Evolutionary conservation across 2,329 filamentous ascomycete species (phyloP).

Genomic region (Cryphonectria naterciae): DNA sequence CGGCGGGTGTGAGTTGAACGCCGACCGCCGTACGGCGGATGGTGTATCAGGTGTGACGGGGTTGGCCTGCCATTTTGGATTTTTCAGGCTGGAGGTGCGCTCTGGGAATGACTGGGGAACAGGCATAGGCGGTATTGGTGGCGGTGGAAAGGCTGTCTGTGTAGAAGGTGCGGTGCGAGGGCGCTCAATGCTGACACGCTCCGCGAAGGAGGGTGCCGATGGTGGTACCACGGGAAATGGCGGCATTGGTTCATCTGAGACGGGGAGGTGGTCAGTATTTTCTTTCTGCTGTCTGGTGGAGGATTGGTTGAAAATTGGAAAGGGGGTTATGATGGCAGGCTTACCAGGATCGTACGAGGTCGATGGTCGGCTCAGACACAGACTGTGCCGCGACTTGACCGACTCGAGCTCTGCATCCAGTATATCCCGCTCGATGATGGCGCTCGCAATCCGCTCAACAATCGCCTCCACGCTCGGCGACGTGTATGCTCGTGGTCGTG

Average conservation of each 20-base stretch:
- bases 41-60: constrained; percentile 27
- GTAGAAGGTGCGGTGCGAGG: constrained; percentile 40
- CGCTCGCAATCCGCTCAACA: constrained; percentile 59
- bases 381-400: constrained; percentile 62
- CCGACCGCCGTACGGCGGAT: constrained; percentile 38
- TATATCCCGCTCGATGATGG: constrained; percentile 62
- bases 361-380: constrained; percentile 57
- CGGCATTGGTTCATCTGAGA: constrained; percentile 56
- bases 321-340: constrained; percentile 27
- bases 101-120: constrained; percentile 17
- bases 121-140: constrained; percentile 32
- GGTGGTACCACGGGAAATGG: constrained; percentile 61
- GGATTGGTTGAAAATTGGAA: neutral
- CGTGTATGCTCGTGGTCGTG: constrained; percentile 45
- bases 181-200: constrained; percentile 55
- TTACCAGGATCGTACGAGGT: constrained; percentile 50
- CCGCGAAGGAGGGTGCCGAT: constrained; percentile 60
- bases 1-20: constrained; percentile 35
- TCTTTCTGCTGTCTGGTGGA: neutral
- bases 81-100: constrained; percentile 20
- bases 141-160: constrained; percentile 24
- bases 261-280: neutral
- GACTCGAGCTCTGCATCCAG: constrained; percentile 64
- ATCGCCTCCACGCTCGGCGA: constrained; percentile 55
- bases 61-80: constrained; percentile 35